Conservation (phyloP, 805 yeast species). For the Candida koratica region DNA sequence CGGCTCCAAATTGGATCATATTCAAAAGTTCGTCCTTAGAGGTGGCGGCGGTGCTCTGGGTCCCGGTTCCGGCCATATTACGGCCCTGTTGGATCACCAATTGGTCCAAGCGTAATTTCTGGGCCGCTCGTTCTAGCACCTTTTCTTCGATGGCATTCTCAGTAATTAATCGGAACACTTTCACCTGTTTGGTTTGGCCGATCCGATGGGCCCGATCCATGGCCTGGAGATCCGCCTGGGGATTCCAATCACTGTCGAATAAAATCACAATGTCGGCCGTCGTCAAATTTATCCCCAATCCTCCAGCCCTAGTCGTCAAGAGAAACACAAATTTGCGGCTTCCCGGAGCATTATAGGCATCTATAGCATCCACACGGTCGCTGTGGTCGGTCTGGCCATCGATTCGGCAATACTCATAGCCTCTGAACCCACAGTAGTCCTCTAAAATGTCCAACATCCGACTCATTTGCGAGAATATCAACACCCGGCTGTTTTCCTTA, state of each 20-base stretch:
- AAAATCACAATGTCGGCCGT: constrained; percentile 75
- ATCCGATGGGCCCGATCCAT: constrained; percentile 90
- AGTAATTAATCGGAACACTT: constrained; percentile 71
- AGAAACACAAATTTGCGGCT: constrained; percentile 69
- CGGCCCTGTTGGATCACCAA: constrained; percentile 79
- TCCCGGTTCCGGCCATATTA: constrained; percentile 29
- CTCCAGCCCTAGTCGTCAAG: constrained; percentile 85
- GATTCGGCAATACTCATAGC: constrained; percentile 68
- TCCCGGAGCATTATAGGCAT: constrained; percentile 73
- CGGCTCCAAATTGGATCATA: constrained; percentile 84
- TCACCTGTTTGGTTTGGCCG: constrained; percentile 81
- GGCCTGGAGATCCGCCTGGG: constrained; percentile 85
- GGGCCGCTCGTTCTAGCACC: constrained; percentile 77
- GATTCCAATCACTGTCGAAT: constrained; percentile 84
- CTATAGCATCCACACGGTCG: constrained; percentile 71
- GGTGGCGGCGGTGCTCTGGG: constrained; percentile 36
- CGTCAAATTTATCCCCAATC: constrained; percentile 79
- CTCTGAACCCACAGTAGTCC: constrained; percentile 71
- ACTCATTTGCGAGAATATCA: constrained; percentile 81
- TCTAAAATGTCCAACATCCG: constrained; percentile 76
- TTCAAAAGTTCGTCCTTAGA: constrained; percentile 70
- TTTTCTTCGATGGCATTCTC: constrained; percentile 84
- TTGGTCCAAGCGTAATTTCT: constrained; percentile 73
- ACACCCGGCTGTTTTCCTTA: constrained; percentile 70
- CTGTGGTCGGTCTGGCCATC: constrained; percentile 82